phyloP scores from a whole-genome alignment of 345 rosid genomes.

The Luvunga scandens region DNA sequence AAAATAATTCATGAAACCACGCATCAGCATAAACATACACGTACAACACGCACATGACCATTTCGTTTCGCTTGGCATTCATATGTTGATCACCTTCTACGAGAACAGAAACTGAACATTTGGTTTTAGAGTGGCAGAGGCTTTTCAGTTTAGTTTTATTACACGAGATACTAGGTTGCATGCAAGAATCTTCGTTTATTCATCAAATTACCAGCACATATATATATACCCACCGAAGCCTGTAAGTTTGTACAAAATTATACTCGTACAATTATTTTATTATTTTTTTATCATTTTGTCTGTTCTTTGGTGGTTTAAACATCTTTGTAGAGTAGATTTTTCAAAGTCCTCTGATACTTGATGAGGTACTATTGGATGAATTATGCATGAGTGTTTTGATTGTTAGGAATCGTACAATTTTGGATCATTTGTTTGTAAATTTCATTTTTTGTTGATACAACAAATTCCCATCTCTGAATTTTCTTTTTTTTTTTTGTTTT shows the following conservation, averaged over 20 bases:
- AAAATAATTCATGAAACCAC: neutral
- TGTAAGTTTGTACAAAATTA: neutral
- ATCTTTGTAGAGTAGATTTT: neutral
- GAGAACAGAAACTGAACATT: neutral
- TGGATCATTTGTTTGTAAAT: neutral
- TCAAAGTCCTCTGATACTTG: neutral
- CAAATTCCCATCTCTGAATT: neutral
- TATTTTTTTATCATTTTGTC: neutral
- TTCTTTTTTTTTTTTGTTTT: too few relatives aligned
- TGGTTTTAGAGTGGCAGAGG: neutral
- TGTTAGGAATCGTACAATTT: neutral
- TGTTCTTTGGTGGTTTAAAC: neutral
- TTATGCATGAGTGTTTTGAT: neutral
- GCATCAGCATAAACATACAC: neutral
- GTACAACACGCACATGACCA: neutral
- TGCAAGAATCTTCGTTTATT: neutral
- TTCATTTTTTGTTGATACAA: neutral
- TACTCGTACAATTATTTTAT: neutral
- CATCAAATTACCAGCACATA: neutral
- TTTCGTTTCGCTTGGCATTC: neutral
- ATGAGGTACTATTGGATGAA: neutral
- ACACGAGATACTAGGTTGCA: neutral
- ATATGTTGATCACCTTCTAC: neutral
- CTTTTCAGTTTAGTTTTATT: neutral
- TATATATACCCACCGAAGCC: neutral